These are phyloP conservation scores for Penicillium sumatraense DNA, from an alignment of 2,329 filamentous ascomycete species.

Conservation along the genomic window DNA sequence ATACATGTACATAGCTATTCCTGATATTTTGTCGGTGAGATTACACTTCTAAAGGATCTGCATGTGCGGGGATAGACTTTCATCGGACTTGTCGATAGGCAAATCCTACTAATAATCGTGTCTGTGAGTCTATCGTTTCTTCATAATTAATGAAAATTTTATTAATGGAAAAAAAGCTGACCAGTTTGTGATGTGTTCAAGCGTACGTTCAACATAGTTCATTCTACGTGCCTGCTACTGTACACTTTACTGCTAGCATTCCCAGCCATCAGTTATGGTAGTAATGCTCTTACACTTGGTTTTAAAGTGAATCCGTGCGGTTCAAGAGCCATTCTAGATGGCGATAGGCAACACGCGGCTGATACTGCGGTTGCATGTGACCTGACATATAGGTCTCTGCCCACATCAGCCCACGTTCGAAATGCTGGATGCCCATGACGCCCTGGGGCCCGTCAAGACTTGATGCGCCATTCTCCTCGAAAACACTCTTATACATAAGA, in stretches of 20 bases:
- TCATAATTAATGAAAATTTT: too few species aligned
- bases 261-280: background rate
- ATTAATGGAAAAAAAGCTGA: too few species aligned
- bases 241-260: background rate
- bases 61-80: too few species aligned
- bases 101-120: too few species aligned
- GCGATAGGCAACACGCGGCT: slow-evolving; percentile 69
- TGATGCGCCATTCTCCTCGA: slow-evolving; percentile 62
- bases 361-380: slow-evolving; percentile 62
- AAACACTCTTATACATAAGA: slow-evolving; percentile 58
- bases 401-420: slow-evolving; percentile 78
- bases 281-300: background rate
- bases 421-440: slow-evolving; percentile 71
- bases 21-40: background rate
- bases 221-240: background rate
- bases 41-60: background rate
- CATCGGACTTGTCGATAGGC: too few species aligned
- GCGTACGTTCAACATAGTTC: too few species aligned
- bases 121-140: too few species aligned
- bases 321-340: slow-evolving; percentile 57
- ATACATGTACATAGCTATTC: slow-evolving; percentile 6
- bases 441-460: slow-evolving; percentile 70
- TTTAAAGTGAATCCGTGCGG: slow-evolving; percentile 32
- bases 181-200: background rate
- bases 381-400: slow-evolving; percentile 49